These are phyloP conservation scores for Cicer judaicum DNA, from an alignment of 306 rosid species.

Conservation along the genomic window DNA sequence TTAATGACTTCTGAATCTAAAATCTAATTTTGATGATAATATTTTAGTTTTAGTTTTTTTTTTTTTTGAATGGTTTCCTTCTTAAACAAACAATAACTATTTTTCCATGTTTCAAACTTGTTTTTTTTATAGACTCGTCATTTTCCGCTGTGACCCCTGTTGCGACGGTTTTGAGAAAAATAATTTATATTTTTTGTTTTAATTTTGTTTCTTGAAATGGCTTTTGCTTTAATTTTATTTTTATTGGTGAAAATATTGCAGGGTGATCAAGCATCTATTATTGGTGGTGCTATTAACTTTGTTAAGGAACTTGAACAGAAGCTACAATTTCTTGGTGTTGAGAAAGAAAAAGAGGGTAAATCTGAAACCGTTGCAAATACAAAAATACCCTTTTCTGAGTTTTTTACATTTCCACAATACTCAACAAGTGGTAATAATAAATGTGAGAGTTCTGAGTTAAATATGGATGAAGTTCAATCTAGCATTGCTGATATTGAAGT, in stretches of 20 bases:
- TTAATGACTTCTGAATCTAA: too few species aligned
- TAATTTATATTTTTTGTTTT: neutral
- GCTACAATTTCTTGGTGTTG: slow-evolving; percentile 65
- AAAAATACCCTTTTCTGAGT: slow-evolving; percentile 74
- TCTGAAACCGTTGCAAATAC: neutral
- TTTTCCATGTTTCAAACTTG: too few species aligned
- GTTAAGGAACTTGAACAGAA: slow-evolving; percentile 91
- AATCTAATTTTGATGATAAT: too few species aligned
- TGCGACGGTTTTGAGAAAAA: neutral
- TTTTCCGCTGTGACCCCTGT: too few species aligned
- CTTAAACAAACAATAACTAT: too few species aligned
- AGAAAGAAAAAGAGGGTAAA: slow-evolving; percentile 43
- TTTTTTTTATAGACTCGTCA: too few species aligned
- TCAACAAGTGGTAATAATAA: slow-evolving; percentile 47
- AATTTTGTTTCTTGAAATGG: neutral
- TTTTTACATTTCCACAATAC: slow-evolving; percentile 90
- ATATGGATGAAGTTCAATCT: slow-evolving; percentile 40
- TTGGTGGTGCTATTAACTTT: slow-evolving; percentile 92
- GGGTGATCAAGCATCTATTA: slow-evolving; percentile 96
- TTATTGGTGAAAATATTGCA: slow-evolving; percentile 37
- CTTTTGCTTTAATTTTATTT: neutral
- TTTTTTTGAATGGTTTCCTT: too few species aligned
- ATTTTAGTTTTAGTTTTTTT: too few species aligned
- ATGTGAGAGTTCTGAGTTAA: slow-evolving; percentile 43
- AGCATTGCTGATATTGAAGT: slow-evolving; percentile 83